Evolutionary conservation across 2,329 filamentous ascomycete genomes (phyloP).

Genomic region (Aspergillus pseudonomiae): DNA sequence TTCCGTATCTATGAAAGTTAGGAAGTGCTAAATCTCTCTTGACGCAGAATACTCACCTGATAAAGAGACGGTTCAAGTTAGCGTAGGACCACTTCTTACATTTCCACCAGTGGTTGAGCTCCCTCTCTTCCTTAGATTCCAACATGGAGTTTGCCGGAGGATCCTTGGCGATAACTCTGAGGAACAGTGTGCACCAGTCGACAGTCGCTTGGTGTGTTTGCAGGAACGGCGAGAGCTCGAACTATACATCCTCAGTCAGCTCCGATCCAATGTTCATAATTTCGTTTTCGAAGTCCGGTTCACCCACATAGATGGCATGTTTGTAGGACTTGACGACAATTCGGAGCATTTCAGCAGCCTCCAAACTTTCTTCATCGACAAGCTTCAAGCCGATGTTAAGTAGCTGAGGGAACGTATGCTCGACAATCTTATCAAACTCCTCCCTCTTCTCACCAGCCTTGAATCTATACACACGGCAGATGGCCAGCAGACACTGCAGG

Average conservation of each 20-base stretch:
- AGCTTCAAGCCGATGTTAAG: conserved; percentile 85
- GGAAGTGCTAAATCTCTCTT: conserved; percentile 2
- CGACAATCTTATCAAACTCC: conserved; percentile 94
- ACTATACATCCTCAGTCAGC: conserved; percentile 56
- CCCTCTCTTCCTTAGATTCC: conserved; percentile 81
- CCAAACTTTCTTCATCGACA: conserved; percentile 86
- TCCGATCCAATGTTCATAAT: background rate
- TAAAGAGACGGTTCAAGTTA: conserved; percentile 93
- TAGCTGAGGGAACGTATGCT: conserved; percentile 84
- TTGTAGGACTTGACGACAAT: conserved; percentile 96
- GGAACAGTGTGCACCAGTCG: conserved; percentile 93
- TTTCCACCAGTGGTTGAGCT: conserved; percentile 99
- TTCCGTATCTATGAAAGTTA: conserved; percentile 72
- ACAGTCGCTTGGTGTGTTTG: conserved; percentile 82
- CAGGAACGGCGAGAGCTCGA: conserved; percentile 79
- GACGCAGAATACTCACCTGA: conserved; percentile 62
- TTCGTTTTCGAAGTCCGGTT: background rate
- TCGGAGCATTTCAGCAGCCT: conserved; percentile 95
- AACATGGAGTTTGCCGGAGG: conserved; percentile 77
- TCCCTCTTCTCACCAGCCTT: conserved; percentile 79
- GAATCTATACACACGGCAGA: conserved; percentile 94
- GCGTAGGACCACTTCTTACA: conserved; percentile 99
- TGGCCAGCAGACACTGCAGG: conserved; percentile 88
- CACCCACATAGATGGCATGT: conserved; percentile 89
- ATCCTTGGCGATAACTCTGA: conserved; percentile 84